Evolutionary conservation across 495 filamentous ascomycete genomes (phyloP), one percentile per base, ranked within the genome.

Genomic region (Patellaria atrata): DNA sequence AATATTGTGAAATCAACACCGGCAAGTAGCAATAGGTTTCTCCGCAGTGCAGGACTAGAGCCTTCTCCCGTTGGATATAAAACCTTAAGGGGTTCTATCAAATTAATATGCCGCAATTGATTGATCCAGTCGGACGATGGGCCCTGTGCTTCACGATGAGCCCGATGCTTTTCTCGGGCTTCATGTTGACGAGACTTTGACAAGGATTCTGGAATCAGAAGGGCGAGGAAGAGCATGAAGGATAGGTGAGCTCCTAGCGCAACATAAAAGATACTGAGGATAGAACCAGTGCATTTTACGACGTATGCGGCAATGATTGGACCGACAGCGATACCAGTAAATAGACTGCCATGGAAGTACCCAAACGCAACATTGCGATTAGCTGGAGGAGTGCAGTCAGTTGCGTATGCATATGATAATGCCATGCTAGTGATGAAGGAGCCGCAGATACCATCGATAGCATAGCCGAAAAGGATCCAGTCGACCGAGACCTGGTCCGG

Each of bases 401-500:
- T 70, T 4, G 76, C 78, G 52, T 96, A 97, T 0, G 87, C 78
- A 48, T 86, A 72, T 15, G 70, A 72, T 24, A 96, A 49, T 7
- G 89, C 80, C 62, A 82, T 77, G 2, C 70, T 74, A 1, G 78
- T 68, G 2, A 82, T 85, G 56, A 94, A 92, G 21, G 83, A 91
- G 11, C 87, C 89, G 13, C 74, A 71, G 0, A 94, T 46, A 1
- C 87, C 87, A 51, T 96, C 87, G 21, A 81, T 58, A 15, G 79
- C 61, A 18, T 68, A 68, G 12, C 82, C 82, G 4, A 85, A 33
- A 5, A 96, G 61, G 9, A 97, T 59, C 62, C 77, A 73, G 28
- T 76, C 71, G 36, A 84, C 75, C 32, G 73, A 64, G 23, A 89
- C 57, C 0, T 53, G 60, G 0, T 89, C 77, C 6, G 82, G 77